phyloP scores from a whole-genome alignment of 345 rosid genomes.

The Gossypium herbaceum region DNA sequence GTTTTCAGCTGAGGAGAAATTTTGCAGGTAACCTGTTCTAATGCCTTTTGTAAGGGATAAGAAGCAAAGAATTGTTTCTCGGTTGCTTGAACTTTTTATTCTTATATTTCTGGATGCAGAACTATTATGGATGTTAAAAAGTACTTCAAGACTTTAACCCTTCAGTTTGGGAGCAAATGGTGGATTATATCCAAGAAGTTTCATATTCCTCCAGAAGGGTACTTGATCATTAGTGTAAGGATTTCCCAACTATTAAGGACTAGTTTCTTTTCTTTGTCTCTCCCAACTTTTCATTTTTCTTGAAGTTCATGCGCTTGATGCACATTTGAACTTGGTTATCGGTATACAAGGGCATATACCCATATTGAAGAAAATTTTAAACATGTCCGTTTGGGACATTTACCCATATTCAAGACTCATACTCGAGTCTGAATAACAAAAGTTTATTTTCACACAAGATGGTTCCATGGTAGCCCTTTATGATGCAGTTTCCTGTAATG shows the following conservation, averaged over 20 bases:
- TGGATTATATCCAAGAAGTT: conserved; percentile 64
- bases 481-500: conserved; percentile 21
- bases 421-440: background rate
- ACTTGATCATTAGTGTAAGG: conserved; percentile 74
- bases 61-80: background rate
- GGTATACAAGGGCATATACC: background rate
- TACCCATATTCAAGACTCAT: background rate
- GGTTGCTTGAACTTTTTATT: too few relatives aligned
- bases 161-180: conserved; percentile 89
- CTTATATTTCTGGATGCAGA: conserved; percentile 34
- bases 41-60: background rate
- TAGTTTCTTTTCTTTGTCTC: background rate
- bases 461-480: background rate
- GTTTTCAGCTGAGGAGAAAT: background rate
- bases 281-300: background rate
- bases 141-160: conserved; percentile 71
- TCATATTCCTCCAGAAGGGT: conserved; percentile 70
- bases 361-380: background rate
- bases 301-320: background rate
- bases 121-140: conserved; percentile 52
- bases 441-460: background rate
- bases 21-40: background rate
- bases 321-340: background rate
- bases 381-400: too few relatives aligned
- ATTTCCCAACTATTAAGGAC: background rate